phyloP scores from a whole-genome alignment of 2,329 filamentous ascomycete species.

The Colletotrichum sp. region DNA sequence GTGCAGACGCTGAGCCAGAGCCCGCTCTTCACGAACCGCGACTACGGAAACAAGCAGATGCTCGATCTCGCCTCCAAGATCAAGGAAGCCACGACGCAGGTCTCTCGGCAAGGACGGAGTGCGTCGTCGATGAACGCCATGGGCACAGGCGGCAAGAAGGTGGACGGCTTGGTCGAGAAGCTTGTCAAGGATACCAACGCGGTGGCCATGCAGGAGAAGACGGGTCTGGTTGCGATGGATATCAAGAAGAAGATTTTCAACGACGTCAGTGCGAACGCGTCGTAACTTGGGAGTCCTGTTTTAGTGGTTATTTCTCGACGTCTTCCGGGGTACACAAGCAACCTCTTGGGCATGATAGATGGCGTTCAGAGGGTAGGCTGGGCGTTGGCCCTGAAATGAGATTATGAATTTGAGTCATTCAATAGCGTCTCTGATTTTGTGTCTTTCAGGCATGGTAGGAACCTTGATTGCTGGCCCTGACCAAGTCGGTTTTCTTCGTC shows the following conservation, averaged over 20 bases:
- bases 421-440: not conserved
- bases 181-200: constrained; percentile 65
- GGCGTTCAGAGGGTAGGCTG: constrained; percentile 15
- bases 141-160: constrained; percentile 31
- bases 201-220: constrained; percentile 66
- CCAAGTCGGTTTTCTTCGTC: not conserved
- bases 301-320: not conserved
- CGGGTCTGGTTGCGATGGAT: constrained; percentile 65
- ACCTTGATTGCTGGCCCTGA: not conserved
- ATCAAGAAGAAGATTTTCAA: constrained; percentile 70
- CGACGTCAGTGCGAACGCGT: constrained; percentile 33
- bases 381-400: constrained; percentile 14
- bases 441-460: not conserved
- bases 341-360: constrained; percentile 14
- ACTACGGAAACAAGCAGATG: constrained; percentile 93
- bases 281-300: not conserved
- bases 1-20: constrained; percentile 93
- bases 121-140: constrained; percentile 28
- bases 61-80: constrained; percentile 86
- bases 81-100: constrained; percentile 59
- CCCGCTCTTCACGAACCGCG: constrained; percentile 88
- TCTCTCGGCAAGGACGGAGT: constrained; percentile 36
- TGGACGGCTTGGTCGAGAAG: constrained; percentile 61
- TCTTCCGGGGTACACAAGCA: not conserved
- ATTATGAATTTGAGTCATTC: constrained; percentile 8